These are phyloP conservation scores for Melanogaster broomeanus DNA, from an alignment of 768 basidiomycete species.

Conservation along the genomic window DNA sequence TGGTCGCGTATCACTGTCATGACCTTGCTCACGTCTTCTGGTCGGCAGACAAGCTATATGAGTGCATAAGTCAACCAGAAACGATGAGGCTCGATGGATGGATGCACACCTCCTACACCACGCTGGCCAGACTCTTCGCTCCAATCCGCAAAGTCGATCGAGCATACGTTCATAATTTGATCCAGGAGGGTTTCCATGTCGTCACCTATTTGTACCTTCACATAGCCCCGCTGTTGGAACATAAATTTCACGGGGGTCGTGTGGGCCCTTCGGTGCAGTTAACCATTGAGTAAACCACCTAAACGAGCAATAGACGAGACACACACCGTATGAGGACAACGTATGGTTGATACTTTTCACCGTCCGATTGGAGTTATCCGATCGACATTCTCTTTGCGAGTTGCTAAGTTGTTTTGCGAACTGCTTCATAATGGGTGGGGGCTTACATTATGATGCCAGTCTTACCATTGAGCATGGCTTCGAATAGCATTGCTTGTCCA, in stretches of 20 bases:
- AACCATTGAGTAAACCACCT: no score
- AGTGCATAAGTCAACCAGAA: neutral
- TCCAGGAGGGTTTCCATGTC: constrained; percentile 40
- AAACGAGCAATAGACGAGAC: constrained; percentile 37
- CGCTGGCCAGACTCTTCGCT: constrained; percentile 33
- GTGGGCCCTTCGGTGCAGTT: constrained; percentile 52
- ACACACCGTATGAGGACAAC: constrained; percentile 51
- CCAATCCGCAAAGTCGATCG: constrained; percentile 48
- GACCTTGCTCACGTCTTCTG: constrained; percentile 40
- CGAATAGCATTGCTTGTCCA: constrained; percentile 55
- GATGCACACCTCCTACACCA: constrained; percentile 35
- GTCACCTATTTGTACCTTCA: constrained; percentile 44
- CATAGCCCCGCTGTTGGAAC: constrained; percentile 57
- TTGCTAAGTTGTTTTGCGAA: constrained; percentile 22
- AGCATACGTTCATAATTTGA: constrained; percentile 39
- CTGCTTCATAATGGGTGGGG: neutral
- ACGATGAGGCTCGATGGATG: neutral
- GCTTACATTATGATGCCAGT: constrained; percentile 67
- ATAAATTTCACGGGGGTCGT: constrained; percentile 66
- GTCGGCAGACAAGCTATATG: constrained; percentile 46
- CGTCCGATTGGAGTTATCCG: constrained; percentile 68
- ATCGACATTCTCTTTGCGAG: constrained; percentile 53
- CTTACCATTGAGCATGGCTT: constrained; percentile 58
- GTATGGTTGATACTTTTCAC: constrained; percentile 56
- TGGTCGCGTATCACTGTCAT: constrained; percentile 34